A percentile compares a stretch with the other conserved stretches of the same genome.
Conservation (phyloP, 2,329 filamentous ascomycete genomes). For the Alternaria triticina region DNA sequence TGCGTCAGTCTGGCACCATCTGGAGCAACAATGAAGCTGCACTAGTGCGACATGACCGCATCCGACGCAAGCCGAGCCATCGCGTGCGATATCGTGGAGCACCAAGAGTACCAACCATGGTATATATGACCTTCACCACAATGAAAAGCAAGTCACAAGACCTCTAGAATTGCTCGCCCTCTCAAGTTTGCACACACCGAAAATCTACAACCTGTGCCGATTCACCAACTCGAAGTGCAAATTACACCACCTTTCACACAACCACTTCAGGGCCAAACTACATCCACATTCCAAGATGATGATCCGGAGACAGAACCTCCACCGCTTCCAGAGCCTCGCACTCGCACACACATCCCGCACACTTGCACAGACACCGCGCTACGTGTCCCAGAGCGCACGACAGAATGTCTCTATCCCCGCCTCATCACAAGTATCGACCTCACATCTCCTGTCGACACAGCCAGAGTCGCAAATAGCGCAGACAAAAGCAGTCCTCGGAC, state of each 20-base stretch:
- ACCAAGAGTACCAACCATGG: conserved; percentile 12
- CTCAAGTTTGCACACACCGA: neutral
- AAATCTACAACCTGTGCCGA: neutral
- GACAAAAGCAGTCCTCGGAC: conserved; percentile 59
- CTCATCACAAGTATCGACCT: conserved; percentile 19
- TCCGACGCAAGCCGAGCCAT: conserved; percentile 40
- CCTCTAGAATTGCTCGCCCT: conserved; percentile 2
- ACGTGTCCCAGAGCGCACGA: conserved; percentile 41
- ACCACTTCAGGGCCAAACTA: conserved; percentile 3
- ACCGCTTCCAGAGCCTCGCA: conserved; percentile 30
- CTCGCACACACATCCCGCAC: conserved; percentile 26
- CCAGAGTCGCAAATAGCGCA: conserved; percentile 16
- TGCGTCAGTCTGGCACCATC: conserved; percentile 21
- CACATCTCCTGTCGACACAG: conserved; percentile 27
- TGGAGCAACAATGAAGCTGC: conserved; percentile 12
- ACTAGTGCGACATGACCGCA: conserved; percentile 16
- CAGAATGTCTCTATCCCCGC: conserved; percentile 38
- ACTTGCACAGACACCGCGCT: conserved; percentile 28
- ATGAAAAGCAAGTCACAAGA: conserved; percentile 18
- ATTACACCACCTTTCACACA: conserved; percentile 1
- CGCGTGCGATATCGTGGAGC: conserved; percentile 22
- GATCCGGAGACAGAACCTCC: conserved; percentile 28
- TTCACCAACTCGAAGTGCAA: conserved; percentile 1
- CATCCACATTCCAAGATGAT: conserved; percentile 21
- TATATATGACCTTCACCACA: conserved; percentile 32